Evolutionary conservation across 257 asterid species (phyloP).

Genomic region (Lycium ferocissimum): DNA sequence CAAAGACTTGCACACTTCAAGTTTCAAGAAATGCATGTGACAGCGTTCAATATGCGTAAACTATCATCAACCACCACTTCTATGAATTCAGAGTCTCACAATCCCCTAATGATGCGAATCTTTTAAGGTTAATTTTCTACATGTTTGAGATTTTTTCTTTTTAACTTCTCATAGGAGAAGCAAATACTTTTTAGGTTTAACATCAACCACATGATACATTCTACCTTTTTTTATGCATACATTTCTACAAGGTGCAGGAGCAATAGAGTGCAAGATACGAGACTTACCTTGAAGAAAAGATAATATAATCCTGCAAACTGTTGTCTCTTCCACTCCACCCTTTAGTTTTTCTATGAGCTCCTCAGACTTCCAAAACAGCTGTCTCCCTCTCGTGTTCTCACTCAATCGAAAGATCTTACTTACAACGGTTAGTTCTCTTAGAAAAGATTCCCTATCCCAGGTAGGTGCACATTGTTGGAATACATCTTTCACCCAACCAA

Average conservation of each 20-base stretch:
- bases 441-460: constrained; percentile 88
- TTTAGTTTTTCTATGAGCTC: constrained; percentile 78
- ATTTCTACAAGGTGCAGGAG: not conserved
- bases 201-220: not conserved
- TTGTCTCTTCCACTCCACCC: constrained; percentile 66
- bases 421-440: constrained; percentile 86
- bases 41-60: not conserved
- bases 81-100: not conserved
- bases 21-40: not conserved
- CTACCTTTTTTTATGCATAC: not conserved
- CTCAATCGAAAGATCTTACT: constrained; percentile 82
- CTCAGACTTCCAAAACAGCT: constrained; percentile 79
- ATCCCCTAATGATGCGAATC: not conserved
- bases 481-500: constrained; percentile 97
- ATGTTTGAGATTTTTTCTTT: not conserved
- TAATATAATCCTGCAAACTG: constrained; percentile 63
- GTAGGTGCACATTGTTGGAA: constrained; percentile 94
- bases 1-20: constrained; percentile 19
- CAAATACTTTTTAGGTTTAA: not conserved
- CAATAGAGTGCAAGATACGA: constrained; percentile 7
- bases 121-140: not conserved
- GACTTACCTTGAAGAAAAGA: constrained; percentile 84
- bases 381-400: constrained; percentile 82
- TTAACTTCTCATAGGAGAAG: constrained; percentile 16
- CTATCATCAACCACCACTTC: not conserved